These are phyloP conservation scores for Syncephalastrum racemosum DNA, from an alignment of 371 early-diverging fungal species.

Conservation along the genomic window DNA sequence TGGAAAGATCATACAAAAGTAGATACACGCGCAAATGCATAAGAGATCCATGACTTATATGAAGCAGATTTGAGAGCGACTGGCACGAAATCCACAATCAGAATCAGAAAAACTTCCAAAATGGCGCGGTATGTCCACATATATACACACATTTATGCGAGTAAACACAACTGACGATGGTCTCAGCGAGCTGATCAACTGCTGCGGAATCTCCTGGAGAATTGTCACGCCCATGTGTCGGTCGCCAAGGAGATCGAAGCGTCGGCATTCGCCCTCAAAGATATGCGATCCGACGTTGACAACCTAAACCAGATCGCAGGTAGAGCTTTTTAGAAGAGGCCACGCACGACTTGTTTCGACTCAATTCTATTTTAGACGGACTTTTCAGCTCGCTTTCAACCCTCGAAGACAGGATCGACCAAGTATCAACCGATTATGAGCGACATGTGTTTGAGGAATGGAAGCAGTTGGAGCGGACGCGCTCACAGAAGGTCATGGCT, in stretches of 20 bases:
- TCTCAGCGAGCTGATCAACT: constrained; percentile 23
- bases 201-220: constrained; percentile 8
- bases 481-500: constrained; percentile 7
- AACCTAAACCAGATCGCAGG: constrained; percentile 7
- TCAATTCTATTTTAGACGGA: constrained; percentile 10
- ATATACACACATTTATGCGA: not conserved
- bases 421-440: constrained; percentile 22
- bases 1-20: constrained; percentile 20
- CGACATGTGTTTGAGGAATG: constrained; percentile 33
- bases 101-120: constrained; percentile 24
- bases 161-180: constrained; percentile 3
- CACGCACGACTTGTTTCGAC: not conserved
- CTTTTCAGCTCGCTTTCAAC: constrained; percentile 14
- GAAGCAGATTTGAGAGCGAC: constrained; percentile 17
- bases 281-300: constrained; percentile 13
- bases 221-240: constrained; percentile 15
- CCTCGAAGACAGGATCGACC: constrained; percentile 27
- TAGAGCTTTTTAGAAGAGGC: not conserved
- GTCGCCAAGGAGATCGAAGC: constrained; percentile 10
- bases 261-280: not conserved
- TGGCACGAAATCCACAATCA: constrained; percentile 23
- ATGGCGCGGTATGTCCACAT: constrained; percentile 22
- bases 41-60: not conserved
- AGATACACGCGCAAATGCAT: not conserved
- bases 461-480: constrained; percentile 25